phyloP scores from a whole-genome alignment of 371 early-diverging fungal species.

The Cokeromyces recurvatus region DNA sequence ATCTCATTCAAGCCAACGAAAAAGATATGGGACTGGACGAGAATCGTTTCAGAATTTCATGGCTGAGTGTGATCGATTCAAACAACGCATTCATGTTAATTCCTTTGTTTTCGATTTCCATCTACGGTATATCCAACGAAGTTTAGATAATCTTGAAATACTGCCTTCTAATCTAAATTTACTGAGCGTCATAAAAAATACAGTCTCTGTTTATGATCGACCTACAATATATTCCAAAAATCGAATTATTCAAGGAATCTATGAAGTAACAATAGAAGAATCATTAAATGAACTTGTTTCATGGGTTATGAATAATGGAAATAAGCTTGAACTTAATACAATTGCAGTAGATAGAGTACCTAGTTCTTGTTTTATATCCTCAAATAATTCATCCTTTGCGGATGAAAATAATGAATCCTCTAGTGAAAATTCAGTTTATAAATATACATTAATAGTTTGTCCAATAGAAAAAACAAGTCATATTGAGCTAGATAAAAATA shows the following conservation, averaged over 20 bases:
- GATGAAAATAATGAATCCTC: background rate
- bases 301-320: conserved; percentile 65
- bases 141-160: conserved; percentile 40
- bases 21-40: conserved; percentile 39
- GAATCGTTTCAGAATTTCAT: conserved; percentile 59
- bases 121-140: conserved; percentile 58
- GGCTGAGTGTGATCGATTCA: conserved; percentile 65
- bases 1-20: conserved; percentile 47
- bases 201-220: conserved; percentile 54
- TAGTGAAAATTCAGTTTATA: conserved; percentile 6
- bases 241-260: conserved; percentile 50
- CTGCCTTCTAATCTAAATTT: conserved; percentile 51
- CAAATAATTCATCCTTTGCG: conserved; percentile 26
- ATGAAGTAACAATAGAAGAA: conserved; percentile 32
- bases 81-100: conserved; percentile 69
- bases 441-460: conserved; percentile 24
- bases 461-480: conserved; percentile 6
- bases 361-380: conserved; percentile 35
- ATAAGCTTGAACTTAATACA: conserved; percentile 53
- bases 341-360: conserved; percentile 17
- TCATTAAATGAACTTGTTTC: conserved; percentile 48
- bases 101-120: conserved; percentile 85
- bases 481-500: no score
- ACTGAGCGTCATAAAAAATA: conserved; percentile 54
- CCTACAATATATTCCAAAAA: conserved; percentile 65